Evolutionary conservation across 148 eudicot genomes (phyloP).

Genomic region (Rhododendron ovatum): DNA sequence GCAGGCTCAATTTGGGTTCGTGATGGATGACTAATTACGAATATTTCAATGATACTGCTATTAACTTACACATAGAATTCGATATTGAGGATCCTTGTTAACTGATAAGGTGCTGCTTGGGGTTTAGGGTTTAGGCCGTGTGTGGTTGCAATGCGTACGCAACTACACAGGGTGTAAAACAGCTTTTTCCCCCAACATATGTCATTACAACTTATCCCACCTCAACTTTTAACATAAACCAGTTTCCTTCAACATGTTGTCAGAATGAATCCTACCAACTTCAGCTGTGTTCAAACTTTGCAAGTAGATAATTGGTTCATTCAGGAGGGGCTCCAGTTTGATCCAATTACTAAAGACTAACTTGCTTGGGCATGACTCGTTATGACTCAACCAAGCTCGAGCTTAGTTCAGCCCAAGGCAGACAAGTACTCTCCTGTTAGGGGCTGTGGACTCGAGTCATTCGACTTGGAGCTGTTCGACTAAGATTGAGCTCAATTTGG

Average conservation of each 20-base stretch:
- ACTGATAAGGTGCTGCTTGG: not conserved
- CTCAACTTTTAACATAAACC: not conserved
- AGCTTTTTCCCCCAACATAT: not conserved
- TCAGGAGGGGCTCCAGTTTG: not conserved
- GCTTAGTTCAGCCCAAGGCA: not conserved
- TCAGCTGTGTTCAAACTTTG: not conserved
- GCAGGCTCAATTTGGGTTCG: too few species aligned
- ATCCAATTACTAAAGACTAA: not conserved
- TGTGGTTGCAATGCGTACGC: not conserved
- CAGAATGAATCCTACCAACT: not conserved
- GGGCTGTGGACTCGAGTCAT: not conserved
- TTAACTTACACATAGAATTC: not conserved
- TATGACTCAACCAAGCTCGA: not conserved
- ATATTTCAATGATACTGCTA: not conserved
- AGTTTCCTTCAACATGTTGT: not conserved
- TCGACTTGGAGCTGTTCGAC: not conserved
- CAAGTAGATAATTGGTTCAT: not conserved
- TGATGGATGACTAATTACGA: not conserved
- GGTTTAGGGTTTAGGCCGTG: not conserved
- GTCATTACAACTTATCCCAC: not conserved
- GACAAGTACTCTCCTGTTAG: not conserved
- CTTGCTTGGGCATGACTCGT: not conserved
- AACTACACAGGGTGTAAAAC: not conserved
- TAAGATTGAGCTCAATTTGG: not conserved
- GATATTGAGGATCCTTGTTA: not conserved